Evolutionary conservation across 23 red algal genomes (phyloP), one percentile per base, ranked within the genome.

Genomic region (Agarophyton chilense): DNA sequence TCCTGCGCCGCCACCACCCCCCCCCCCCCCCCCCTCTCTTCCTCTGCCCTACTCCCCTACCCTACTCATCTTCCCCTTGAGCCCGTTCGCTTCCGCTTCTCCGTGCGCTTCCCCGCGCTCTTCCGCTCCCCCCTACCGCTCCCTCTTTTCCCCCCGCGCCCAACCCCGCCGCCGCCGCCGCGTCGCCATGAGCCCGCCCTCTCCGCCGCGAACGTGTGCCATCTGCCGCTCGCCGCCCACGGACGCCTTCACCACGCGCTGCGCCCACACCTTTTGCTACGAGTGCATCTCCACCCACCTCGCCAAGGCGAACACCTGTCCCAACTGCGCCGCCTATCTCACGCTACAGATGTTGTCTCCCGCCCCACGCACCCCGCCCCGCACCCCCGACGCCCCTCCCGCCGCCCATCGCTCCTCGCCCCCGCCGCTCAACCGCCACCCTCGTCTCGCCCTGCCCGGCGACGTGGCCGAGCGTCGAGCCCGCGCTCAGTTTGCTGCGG

Each of bases 201-300:
- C 81, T 10, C 32, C 67, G 36, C 52, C 47, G 31, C 58, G 60
- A 43, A 72, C 57, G 33, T 96, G 96, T 44, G 92, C 80, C 55
- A 98, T 98, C 44, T 98, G 96, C 51, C 84, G 92, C 29, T 52
- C 82, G 32, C 16, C 88, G 66, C 86, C 83, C 28, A 90, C 76
- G 25, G 87, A 66, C 53, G 68, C 96, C 31, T 87, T 93, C 38
- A 1, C 55, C 56, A 87, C 96, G 26, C 92, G 75, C 33, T 98
- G 96, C 80, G 52, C 66, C 22, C 96, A 98, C 66, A 58, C 78
- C 41, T 98, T 98, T 56, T 98, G 96, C 82, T 95, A 88, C 82
- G 92, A 95, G 64, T 98, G 96, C 36, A 94, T 98, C 64, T 45
- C 74, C 54, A 87, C 86, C 28, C 87, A 94, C 49, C 83, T 98